Percentiles rank a stretch among this genome's conserved stretches.
Evolutionary conservation across 768 basidiomycete genomes (phyloP).

Genomic region (Lactarius quietus): DNA sequence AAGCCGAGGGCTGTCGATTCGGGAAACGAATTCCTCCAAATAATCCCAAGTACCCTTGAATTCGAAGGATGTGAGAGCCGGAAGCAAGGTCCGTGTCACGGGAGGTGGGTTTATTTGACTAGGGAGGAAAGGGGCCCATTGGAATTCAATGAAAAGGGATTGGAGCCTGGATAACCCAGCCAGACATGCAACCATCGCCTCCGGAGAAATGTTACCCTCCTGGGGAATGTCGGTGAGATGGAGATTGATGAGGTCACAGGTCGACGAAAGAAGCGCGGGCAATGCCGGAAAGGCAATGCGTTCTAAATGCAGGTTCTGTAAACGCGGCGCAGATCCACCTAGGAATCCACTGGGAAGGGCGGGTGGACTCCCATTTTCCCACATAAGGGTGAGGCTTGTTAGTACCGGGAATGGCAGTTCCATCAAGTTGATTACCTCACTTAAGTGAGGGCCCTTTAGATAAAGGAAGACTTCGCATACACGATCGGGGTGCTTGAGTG

Average conservation of each 20-base stretch:
- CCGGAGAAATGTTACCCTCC: background rate
- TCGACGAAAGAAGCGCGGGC: background rate
- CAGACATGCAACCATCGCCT: background rate
- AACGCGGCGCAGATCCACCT: background rate
- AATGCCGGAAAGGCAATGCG: background rate
- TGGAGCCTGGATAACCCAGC: background rate
- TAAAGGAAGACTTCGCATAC: background rate
- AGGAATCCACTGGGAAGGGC: background rate
- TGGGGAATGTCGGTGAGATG: background rate
- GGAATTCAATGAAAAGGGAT: background rate
- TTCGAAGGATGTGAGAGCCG: background rate
- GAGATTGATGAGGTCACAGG: background rate
- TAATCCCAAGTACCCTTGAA: background rate
- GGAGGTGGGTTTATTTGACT: background rate
- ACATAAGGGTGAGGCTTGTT: background rate
- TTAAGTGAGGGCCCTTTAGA: background rate
- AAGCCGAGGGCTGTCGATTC: background rate
- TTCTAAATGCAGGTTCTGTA: background rate
- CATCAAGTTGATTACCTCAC: background rate
- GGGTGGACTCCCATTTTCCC: background rate
- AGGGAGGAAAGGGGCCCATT: background rate
- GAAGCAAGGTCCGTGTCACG: background rate
- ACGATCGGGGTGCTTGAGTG: background rate
- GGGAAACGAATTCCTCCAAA: background rate
- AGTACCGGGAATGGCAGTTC: background rate